Percentiles rank a stretch among this genome's conserved stretches.
phyloP scores from a whole-genome alignment of 805 yeast species.

The Cephaloascus fragrans region DNA sequence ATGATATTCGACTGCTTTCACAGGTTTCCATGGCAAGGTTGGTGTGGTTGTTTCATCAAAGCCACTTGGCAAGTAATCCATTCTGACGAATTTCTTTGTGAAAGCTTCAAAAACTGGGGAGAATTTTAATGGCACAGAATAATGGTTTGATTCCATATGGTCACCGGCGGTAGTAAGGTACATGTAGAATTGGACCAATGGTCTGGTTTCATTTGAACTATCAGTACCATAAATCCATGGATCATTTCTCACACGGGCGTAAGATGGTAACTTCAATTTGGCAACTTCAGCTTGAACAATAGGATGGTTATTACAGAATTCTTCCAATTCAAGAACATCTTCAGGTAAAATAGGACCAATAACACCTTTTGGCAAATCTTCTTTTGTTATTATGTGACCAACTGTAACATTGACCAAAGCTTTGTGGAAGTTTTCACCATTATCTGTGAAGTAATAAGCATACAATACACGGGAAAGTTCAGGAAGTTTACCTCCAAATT shows the following conservation, averaged over 20 bases:
- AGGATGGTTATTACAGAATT: slow-evolving; percentile 42
- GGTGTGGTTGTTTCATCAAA: slow-evolving; percentile 49
- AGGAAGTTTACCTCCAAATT: slow-evolving; percentile 35
- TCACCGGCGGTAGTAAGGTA: slow-evolving; percentile 55
- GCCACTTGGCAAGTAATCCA: slow-evolving; percentile 69
- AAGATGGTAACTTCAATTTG: slow-evolving; percentile 54
- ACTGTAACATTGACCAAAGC: slow-evolving; percentile 59
- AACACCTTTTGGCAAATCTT: slow-evolving; percentile 46
- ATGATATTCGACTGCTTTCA: slow-evolving; percentile 60
- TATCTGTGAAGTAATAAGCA: slow-evolving; percentile 52
- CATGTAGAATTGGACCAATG: slow-evolving; percentile 67
- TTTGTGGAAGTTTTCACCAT: slow-evolving; percentile 49
- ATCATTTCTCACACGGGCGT: slow-evolving; percentile 48
- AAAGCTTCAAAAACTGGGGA: slow-evolving; percentile 64
- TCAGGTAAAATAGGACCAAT: slow-evolving; percentile 68
- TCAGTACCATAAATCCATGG: slow-evolving; percentile 88
- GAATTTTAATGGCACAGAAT: slow-evolving; percentile 63
- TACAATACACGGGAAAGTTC: slow-evolving; percentile 60
- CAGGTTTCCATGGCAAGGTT: slow-evolving; percentile 53
- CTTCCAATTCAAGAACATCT: slow-evolving; percentile 48
- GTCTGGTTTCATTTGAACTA: slow-evolving; percentile 47
- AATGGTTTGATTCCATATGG: slow-evolving; percentile 66
- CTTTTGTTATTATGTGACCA: slow-evolving; percentile 52
- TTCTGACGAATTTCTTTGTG: slow-evolving; percentile 52
- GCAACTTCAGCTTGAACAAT: slow-evolving; percentile 52